phyloP scores from a whole-genome alignment of 805 yeast species.

The Zygosaccharomyces siamensis region DNA sequence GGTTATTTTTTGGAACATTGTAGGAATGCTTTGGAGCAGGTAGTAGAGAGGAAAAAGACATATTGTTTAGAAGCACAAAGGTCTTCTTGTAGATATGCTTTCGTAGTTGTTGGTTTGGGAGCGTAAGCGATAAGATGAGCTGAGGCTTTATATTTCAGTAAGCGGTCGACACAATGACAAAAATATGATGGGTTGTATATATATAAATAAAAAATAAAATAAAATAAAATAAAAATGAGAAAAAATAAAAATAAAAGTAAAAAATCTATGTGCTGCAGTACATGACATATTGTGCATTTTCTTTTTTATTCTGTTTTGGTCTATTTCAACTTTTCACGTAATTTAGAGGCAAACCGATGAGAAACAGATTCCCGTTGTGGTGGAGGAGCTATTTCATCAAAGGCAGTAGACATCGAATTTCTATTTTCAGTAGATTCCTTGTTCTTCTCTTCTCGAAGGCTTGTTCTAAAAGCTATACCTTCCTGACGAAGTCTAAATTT shows the following conservation, averaged over 20 bases:
- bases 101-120: neutral
- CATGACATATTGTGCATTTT: neutral
- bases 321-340: constrained; percentile 25
- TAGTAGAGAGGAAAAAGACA: constrained; percentile 24
- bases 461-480: constrained; percentile 34
- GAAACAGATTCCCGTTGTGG: constrained; percentile 16
- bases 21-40: constrained; percentile 23
- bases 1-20: neutral
- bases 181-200: too few relatives aligned
- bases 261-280: neutral
- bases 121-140: too few relatives aligned
- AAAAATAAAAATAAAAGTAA: neutral
- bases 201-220: neutral
- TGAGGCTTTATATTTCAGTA: too few relatives aligned
- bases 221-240: neutral
- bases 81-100: neutral
- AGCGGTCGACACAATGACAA: too few relatives aligned
- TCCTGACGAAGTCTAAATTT: constrained; percentile 28
- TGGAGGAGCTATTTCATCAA: constrained; percentile 8
- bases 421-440: constrained; percentile 12
- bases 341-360: constrained; percentile 22
- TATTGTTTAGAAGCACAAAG: neutral
- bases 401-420: constrained; percentile 5
- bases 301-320: neutral
- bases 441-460: constrained; percentile 21